Conservation (phyloP, 768 basidiomycete species). For the Trametes maxima region DNA sequence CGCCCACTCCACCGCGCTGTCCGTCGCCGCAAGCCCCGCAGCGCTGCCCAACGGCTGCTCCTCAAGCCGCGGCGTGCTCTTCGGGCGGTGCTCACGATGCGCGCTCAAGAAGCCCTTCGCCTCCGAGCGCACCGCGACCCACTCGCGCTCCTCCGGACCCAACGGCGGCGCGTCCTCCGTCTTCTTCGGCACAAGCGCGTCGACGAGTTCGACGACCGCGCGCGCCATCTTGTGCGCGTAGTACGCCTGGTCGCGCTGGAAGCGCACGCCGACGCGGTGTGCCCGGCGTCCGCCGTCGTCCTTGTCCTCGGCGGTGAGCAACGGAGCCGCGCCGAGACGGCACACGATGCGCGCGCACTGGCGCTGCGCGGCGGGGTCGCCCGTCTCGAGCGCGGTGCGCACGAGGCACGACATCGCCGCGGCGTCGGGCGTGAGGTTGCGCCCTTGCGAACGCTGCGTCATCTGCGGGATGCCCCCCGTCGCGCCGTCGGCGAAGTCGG, state of each 20-base stretch:
- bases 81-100: constrained; percentile 19
- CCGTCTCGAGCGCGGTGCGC: constrained; percentile 57
- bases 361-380: constrained; percentile 52
- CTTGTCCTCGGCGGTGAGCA: constrained; percentile 31
- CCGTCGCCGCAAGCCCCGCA: constrained; percentile 30
- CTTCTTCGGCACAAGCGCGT: constrained; percentile 42
- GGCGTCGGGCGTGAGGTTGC: constrained; percentile 46
- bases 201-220: constrained; percentile 55
- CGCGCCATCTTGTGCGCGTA: constrained; percentile 26
- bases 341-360: constrained; percentile 64
- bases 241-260: constrained; percentile 14
- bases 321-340: constrained; percentile 44
- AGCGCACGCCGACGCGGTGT: not conserved
- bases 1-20: constrained; percentile 32
- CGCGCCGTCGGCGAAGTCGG: constrained; percentile 25
- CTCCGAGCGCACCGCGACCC: constrained; percentile 21
- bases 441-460: constrained; percentile 38
- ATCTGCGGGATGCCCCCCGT: constrained; percentile 4
- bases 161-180: constrained; percentile 15
- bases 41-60: constrained; percentile 32
- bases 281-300: not conserved
- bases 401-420: constrained; percentile 60
- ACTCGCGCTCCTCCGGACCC: constrained; percentile 21
- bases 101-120: constrained; percentile 20
- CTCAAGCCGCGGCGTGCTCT: constrained; percentile 24